These are phyloP conservation scores for Straminergon stramineum DNA, from an alignment of 225 moss, liverwort and hornwort genomes.

Conservation along the genomic window DNA sequence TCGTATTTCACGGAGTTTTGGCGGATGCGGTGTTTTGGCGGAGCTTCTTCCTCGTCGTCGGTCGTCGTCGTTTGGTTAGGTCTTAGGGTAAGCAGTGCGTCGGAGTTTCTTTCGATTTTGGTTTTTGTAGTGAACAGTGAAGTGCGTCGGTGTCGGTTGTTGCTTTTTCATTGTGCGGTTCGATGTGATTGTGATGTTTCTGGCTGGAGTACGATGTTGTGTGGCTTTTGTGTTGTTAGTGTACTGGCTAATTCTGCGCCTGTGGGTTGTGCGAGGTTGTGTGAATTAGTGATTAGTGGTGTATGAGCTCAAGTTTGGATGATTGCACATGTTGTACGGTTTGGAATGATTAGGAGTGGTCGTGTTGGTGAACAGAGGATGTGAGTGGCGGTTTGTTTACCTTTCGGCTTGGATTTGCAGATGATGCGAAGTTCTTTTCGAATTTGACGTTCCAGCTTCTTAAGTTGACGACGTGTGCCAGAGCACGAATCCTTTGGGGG, in stretches of 20 bases:
- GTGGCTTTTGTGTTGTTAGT: background rate
- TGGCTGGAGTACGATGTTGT: background rate
- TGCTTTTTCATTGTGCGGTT: background rate
- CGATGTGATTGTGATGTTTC: background rate
- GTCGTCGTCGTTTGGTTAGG: background rate
- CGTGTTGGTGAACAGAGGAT: background rate
- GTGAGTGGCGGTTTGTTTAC: background rate
- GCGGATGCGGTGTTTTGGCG: background rate
- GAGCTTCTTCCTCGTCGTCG: background rate
- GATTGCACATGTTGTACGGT: background rate
- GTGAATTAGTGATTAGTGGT: background rate
- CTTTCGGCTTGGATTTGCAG: slow-evolving; percentile 15
- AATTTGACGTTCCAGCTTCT: slow-evolving; percentile 14
- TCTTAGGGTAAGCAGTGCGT: slow-evolving; percentile 1
- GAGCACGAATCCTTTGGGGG: background rate
- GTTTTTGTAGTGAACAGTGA: background rate
- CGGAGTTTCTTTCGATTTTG: background rate
- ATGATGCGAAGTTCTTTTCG: background rate
- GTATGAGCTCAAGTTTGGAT: background rate
- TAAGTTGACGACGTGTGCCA: background rate
- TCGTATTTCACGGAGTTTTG: background rate
- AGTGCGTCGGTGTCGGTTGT: background rate
- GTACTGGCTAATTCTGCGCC: background rate
- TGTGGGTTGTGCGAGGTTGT: background rate
- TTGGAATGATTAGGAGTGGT: background rate